Base-by-base conservation (phyloP, 805 yeast genomes). In the Starmerella apis region DNA sequence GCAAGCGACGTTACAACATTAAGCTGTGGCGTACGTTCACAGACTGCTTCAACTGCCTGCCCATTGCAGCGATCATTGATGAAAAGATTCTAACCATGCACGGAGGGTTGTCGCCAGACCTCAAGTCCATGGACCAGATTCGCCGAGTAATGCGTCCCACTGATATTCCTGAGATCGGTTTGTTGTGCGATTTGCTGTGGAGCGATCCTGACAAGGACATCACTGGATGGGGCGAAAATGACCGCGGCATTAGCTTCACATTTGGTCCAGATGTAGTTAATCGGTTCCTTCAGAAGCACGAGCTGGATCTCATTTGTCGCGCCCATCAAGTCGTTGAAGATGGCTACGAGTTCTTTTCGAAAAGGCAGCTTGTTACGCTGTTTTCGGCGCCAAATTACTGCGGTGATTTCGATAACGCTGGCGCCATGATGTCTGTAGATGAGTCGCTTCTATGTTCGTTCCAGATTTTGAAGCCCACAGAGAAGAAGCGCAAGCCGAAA, bases 251-350 rank as follows among this genome's bases (percentile, higher is more conserved):
- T 55, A 87, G 96, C 23, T 90, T 88, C 69, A 90, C 97, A n/a
- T 90, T 92, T 71, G 97, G 97, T n/a, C 97, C 97, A 9, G 98
- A 90, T 68, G 97, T 90, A 48, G 97, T 90, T 48, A 84, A 95
- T 59, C 77, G 97, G 69, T 90, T 90, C 67, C 72, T 92, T 67
- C 96, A 90, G 68, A 88, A 87, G 65, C 97, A 90, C 69, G 97
- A 90, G 66, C 85, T 90, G 92, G 97, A 92, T 69, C 79, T 90
- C 64, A 88, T 90, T 63, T 92, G 97, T 72, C 80, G 98, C 67
- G 97, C 97, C 43, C 98, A 90, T 75, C 97, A 90, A 72, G 98
- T 90, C 56, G 98, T 90, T 54, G 98, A 90, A 72, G 98, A 90
- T 69, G 98, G 98, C 59, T 90, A 92, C 69, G 97, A 90, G 73